These are phyloP conservation scores for Sporothrix humicola DNA, from an alignment of 2,329 filamentous ascomycete genomes.

Conservation along the genomic window DNA sequence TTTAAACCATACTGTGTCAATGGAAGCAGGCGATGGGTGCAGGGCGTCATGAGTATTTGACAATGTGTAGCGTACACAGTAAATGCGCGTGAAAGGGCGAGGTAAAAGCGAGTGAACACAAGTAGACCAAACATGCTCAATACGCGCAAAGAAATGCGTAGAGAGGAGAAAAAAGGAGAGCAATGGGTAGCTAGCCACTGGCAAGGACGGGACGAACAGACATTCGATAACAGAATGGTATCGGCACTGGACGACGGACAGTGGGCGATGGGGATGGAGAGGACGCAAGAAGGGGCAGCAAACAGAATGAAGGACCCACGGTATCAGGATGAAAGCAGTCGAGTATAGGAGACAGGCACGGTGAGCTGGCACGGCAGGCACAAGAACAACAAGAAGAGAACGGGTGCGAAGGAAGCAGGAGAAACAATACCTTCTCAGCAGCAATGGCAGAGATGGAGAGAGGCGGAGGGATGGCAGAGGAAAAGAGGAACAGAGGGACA, in stretches of 20 bases:
- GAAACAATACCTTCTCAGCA: too few species aligned
- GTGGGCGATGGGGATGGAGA: neutral
- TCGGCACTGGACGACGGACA: neutral
- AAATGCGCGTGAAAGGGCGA: neutral
- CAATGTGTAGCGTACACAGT: neutral
- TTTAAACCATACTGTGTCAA: conserved; percentile 2
- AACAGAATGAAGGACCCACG: neutral
- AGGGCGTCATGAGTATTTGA: neutral
- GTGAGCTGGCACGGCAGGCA: neutral
- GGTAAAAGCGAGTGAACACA: neutral
- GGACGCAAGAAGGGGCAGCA: neutral
- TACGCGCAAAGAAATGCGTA: too few species aligned
- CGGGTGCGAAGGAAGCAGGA: too few species aligned
- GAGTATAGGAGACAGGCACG: neutral
- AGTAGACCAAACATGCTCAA: too few species aligned
- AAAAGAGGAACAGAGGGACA: too few species aligned
- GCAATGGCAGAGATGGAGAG: too few species aligned
- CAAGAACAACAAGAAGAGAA: neutral
- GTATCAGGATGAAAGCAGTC: neutral
- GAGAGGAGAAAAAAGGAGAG: conserved; percentile 17
- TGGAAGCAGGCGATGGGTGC: neutral
- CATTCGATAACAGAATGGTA: too few species aligned
- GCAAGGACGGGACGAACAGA: neutral
- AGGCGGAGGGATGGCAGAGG: too few species aligned
- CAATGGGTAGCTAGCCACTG: neutral